phyloP scores from a whole-genome alignment of 176 grass and related monocot species.

The Oryza coarctata region DNA sequence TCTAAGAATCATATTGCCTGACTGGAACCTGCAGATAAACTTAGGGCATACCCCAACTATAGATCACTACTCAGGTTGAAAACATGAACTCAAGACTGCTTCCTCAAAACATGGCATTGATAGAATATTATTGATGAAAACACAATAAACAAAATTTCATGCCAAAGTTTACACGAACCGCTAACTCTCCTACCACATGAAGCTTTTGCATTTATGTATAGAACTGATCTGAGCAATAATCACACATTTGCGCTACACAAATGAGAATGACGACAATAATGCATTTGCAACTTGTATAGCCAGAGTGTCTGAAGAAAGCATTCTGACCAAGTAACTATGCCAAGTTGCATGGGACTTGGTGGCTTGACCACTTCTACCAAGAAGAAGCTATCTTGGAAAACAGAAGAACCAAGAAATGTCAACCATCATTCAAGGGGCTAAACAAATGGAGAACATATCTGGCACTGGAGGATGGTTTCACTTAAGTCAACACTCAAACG shows the following conservation, averaged over 20 bases:
- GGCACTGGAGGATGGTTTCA: slow-evolving; percentile 12
- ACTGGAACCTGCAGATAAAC: not conserved
- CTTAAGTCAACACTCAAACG: slow-evolving; percentile 27
- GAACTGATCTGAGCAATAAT: slow-evolving; percentile 1
- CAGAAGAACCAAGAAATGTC: slow-evolving; percentile 33
- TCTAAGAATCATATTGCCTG: not conserved
- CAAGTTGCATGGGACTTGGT: slow-evolving; percentile 6
- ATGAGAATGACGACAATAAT: not conserved
- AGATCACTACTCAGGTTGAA: not conserved
- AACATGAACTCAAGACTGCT: not conserved
- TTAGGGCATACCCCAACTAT: not conserved
- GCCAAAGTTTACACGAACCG: not conserved
- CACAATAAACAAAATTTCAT: not conserved
- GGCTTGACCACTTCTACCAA: not conserved
- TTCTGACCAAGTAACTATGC: not conserved
- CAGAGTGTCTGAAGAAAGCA: slow-evolving; percentile 3
- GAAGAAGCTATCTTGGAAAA: slow-evolving; percentile 7
- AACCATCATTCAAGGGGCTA: slow-evolving; percentile 17
- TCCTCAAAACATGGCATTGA: not conserved
- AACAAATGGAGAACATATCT: slow-evolving; percentile 26
- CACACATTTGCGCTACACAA: not conserved
- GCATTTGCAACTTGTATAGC: not conserved
- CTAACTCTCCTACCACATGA: not conserved
- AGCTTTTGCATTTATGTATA: not conserved
- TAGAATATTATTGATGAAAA: not conserved